phyloP scores from a whole-genome alignment of 2,329 filamentous ascomycete genomes.

The Escovopsis sp. region DNA sequence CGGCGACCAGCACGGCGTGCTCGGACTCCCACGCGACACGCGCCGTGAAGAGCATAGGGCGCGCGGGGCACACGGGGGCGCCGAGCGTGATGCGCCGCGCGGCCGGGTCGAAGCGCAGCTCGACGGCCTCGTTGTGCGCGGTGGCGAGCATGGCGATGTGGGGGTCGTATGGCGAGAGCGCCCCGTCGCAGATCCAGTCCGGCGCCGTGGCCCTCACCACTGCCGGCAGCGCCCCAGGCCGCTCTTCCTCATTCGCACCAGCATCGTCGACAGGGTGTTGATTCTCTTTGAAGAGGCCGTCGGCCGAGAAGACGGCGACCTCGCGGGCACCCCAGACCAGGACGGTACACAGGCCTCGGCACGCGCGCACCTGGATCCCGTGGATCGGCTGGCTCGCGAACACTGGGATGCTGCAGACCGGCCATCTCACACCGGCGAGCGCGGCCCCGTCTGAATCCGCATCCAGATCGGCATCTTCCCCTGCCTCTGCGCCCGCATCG shows the following conservation, averaged over 20 bases:
- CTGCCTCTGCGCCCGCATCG: slow-evolving; percentile 21
- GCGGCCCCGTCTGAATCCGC: too few relatives aligned
- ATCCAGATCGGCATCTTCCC: too few relatives aligned
- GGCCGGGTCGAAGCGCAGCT: slow-evolving; percentile 23
- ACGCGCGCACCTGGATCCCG: slow-evolving; percentile 41
- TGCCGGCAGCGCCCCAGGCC: slow-evolving; percentile 6
- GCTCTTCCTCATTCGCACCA: neutral
- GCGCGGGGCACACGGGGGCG: slow-evolving; percentile 46
- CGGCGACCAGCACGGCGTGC: slow-evolving; percentile 56
- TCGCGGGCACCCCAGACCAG: slow-evolving; percentile 59
- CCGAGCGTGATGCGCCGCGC: slow-evolving; percentile 26
- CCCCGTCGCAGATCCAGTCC: slow-evolving; percentile 68
- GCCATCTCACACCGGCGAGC: slow-evolving; percentile 13
- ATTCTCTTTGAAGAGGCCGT: slow-evolving; percentile 7
- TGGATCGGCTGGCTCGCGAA: slow-evolving; percentile 61
- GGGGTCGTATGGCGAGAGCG: slow-evolving; percentile 31
- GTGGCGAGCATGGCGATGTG: slow-evolving; percentile 51
- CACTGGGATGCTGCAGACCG: slow-evolving; percentile 31
- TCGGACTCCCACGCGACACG: slow-evolving; percentile 49
- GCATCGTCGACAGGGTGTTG: slow-evolving; percentile 7
- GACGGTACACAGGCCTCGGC: slow-evolving; percentile 8
- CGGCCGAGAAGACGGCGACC: slow-evolving; percentile 27
- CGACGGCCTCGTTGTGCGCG: slow-evolving; percentile 71
- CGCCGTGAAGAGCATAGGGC: slow-evolving; percentile 80
- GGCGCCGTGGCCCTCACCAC: slow-evolving; percentile 31